phyloP scores from a whole-genome alignment of 2,329 filamentous ascomycete genomes.

The Westerdykella sp. region DNA sequence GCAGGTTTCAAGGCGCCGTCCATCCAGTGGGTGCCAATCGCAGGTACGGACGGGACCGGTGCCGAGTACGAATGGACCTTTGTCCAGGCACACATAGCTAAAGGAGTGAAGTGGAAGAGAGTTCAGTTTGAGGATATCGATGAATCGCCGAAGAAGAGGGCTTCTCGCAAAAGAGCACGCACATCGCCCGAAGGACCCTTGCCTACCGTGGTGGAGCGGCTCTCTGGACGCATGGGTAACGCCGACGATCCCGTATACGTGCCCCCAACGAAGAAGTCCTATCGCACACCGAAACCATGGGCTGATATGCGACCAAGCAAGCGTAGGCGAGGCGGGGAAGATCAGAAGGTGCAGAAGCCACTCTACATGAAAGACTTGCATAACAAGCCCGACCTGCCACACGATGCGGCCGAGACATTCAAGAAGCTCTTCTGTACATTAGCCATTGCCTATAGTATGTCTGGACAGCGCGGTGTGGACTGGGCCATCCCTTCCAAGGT shows the following conservation, averaged over 20 bases:
- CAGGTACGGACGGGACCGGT: too few relatives aligned
- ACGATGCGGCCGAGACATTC: constrained; percentile 19
- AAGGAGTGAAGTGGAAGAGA: constrained; percentile 3
- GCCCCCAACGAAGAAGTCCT: constrained; percentile 9
- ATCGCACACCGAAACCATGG: background rate
- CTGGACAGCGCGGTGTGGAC: constrained; percentile 33
- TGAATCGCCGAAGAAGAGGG: background rate
- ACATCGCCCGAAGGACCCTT: background rate
- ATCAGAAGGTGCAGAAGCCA: constrained; percentile 9
- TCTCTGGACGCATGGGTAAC: constrained; percentile 31
- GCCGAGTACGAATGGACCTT: constrained; percentile 1
- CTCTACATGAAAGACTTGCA: constrained; percentile 2
- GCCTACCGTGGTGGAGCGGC: constrained; percentile 29
- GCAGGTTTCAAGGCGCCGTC: background rate
- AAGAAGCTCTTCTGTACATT: constrained; percentile 30
- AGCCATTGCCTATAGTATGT: constrained; percentile 27
- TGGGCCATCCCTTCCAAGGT: constrained; percentile 40
- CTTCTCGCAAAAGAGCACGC: constrained; percentile 6
- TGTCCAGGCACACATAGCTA: background rate
- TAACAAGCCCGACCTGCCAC: background rate
- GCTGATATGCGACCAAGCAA: constrained; percentile 1
- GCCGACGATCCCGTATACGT: constrained; percentile 23
- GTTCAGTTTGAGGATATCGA: background rate
- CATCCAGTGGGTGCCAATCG: too few relatives aligned
- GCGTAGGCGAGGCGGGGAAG: constrained; percentile 8